Evolutionary conservation across 1,284 basidiomycete genomes (phyloP), one percentile per base, ranked within the genome.

Genomic region (Inonotus hispidus): DNA sequence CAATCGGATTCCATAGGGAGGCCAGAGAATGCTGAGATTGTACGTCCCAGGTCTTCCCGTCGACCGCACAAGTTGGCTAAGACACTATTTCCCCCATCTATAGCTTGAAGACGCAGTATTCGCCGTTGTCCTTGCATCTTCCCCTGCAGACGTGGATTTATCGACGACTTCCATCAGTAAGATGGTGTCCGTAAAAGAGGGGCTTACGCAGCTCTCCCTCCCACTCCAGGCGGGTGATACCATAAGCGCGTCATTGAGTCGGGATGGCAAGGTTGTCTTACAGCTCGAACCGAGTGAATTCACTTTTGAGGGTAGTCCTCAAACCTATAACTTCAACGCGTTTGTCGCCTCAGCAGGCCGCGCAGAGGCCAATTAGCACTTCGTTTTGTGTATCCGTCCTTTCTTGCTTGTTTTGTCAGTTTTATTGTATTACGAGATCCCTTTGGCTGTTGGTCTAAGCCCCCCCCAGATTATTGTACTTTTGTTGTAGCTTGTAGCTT

Each of bases 201-300:
- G 91, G 60, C 74, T 86, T 29, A 82, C 80, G 65, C 89, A 88
- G 70, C 78, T 93, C 65, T 83, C 80, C 53, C 68, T 90, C 25
- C 76, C 82, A 11, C 82, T 89, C 49, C 68, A 72, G 11, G 71
- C 80, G 3, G 88, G 88, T 37, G 79, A 80, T 21, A 81, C 70
- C 25, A 88, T 92, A 77, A 76, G 77, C 61, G 88, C 82, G 21
- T 76, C 74, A 11, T 74, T 93, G 54, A 68, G 70, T 60, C 80
- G 90, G 50, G 73, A 80, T 64, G 82, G 83, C 25, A 61, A 73
- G 65, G 80, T 75, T 1, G 70, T 88, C 32, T 77, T 86, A 45
- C 73, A 81, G 62, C 72, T 86, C 58, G 69, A 73, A 38, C 77
- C 84, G 1, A 59, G 71, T 3, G 71, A 71, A 47, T 88, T 85